Evolutionary conservation across 2,329 filamentous ascomycete species (phyloP).

Genomic region (Calcarisporium arbuscula): DNA sequence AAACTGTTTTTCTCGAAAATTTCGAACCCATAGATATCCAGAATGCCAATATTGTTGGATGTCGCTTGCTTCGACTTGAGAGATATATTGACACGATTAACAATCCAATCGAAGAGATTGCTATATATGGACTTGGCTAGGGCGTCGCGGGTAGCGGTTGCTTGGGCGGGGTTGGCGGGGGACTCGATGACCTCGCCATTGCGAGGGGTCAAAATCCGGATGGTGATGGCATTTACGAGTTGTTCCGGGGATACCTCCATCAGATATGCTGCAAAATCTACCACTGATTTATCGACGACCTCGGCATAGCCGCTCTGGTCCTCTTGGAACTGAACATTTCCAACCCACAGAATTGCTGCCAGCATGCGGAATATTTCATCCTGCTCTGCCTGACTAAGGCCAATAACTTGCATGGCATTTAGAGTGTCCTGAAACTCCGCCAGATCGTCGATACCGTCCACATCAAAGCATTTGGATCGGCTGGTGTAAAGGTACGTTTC

Average conservation of each 20-base stretch:
- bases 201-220: constrained; percentile 70
- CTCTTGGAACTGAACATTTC: constrained; percentile 86
- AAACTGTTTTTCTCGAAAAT: constrained; percentile 99
- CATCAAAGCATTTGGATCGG: constrained; percentile 88
- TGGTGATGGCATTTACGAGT: constrained; percentile 81
- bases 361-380: constrained; percentile 97
- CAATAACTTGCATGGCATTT: constrained; percentile 92
- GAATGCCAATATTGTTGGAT: constrained; percentile 84
- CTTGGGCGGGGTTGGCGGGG: constrained; percentile 82
- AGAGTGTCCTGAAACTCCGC: constrained; percentile 86
- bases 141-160: constrained; percentile 79
- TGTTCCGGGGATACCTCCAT: constrained; percentile 78
- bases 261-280: constrained; percentile 91
- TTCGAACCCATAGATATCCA: constrained; percentile 98
- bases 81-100: constrained; percentile 83
- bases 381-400: constrained; percentile 79
- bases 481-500: constrained; percentile 93
- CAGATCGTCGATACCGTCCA: constrained; percentile 86
- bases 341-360: constrained; percentile 85
- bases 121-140: constrained; percentile 93
- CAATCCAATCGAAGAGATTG: constrained; percentile 98
- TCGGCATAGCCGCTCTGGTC: constrained; percentile 84
- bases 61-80: constrained; percentile 71
- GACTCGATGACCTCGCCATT: constrained; percentile 63
- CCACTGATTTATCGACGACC: constrained; percentile 81